Evolutionary conservation across 108 stramenopile species (phyloP).

Genomic region (Epithemia pelagica): DNA sequence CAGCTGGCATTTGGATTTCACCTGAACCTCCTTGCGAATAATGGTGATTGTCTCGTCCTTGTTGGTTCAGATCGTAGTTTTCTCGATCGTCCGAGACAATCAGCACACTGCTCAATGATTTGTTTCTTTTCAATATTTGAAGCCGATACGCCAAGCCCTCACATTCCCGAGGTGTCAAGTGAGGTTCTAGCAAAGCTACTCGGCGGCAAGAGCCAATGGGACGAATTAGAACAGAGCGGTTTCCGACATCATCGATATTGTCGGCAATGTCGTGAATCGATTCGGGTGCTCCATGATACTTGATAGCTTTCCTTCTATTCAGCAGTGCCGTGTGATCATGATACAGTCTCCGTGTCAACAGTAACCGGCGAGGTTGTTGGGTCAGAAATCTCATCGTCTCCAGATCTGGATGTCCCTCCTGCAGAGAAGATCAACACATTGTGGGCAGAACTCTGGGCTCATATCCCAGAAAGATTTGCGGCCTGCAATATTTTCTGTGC

Average conservation of each 20-base stretch:
- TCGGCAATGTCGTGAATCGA: neutral
- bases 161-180: conserved; percentile 48
- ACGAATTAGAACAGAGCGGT: conserved; percentile 34
- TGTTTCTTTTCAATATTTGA: conserved; percentile 45
- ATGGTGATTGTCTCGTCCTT: conserved; percentile 9
- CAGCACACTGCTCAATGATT: conserved; percentile 50
- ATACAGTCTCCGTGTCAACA: neutral
- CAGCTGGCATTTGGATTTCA: conserved; percentile 11
- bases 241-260: conserved; percentile 14
- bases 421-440: neutral
- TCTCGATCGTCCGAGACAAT: conserved; percentile 59
- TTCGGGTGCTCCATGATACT: neutral
- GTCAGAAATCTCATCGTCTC: neutral
- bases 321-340: neutral
- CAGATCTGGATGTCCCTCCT: neutral
- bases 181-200: conserved; percentile 59
- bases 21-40: conserved; percentile 8
- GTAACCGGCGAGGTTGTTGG: neutral
- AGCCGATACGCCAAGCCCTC: conserved; percentile 75
- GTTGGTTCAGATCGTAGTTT: conserved; percentile 28
- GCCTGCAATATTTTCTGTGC: too few relatives aligned
- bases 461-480: too few relatives aligned
- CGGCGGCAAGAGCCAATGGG: conserved; percentile 64
- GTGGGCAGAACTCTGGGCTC: too few relatives aligned
- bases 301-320: neutral